Percentiles rank a stretch among this genome's conserved stretches.
Evolutionary conservation across 2,329 filamentous ascomycete genomes (phyloP).

Genomic region (Neurospora crassa): DNA sequence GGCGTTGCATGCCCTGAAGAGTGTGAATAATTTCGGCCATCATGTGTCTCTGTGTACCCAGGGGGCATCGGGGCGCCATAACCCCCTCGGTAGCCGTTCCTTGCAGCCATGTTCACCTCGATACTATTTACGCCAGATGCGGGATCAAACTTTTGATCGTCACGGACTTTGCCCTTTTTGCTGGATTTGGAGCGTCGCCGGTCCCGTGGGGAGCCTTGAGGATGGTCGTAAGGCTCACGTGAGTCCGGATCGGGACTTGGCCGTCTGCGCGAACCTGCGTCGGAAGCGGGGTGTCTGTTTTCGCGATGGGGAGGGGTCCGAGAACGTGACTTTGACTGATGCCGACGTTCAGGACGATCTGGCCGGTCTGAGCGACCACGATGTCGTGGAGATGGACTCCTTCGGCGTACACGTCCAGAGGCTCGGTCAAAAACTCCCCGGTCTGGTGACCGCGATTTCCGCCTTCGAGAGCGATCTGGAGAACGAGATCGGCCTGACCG

Average conservation of each 20-base stretch:
- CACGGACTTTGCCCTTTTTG: conserved; percentile 29
- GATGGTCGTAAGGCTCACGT: conserved; percentile 5
- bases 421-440: conserved; percentile 1
- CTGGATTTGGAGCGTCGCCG: conserved; percentile 7
- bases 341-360: conserved; percentile 6
- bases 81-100: conserved; percentile 33
- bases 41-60: conserved; percentile 30
- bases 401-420: conserved; percentile 6
- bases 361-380: conserved; percentile 15
- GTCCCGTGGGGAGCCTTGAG: conserved; percentile 10
- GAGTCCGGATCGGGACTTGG: conserved; percentile 12
- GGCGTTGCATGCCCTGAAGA: conserved; percentile 32
- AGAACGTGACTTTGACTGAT: conserved; percentile 16
- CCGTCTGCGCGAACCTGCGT: conserved; percentile 14
- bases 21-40: conserved; percentile 28
- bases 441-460: conserved; percentile 20
- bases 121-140: conserved; percentile 39
- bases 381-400: conserved; percentile 12
- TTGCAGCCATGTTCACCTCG: conserved; percentile 40
- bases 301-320: conserved; percentile 14
- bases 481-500: conserved; percentile 15
- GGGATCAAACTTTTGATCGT: conserved; percentile 27
- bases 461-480: conserved; percentile 13
- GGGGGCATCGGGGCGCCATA: conserved; percentile 25
- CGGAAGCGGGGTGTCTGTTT: conserved; percentile 16